Base-by-base conservation (phyloP, 2,329 filamentous ascomycete genomes). In the Mycosphaerella sp. region DNA sequence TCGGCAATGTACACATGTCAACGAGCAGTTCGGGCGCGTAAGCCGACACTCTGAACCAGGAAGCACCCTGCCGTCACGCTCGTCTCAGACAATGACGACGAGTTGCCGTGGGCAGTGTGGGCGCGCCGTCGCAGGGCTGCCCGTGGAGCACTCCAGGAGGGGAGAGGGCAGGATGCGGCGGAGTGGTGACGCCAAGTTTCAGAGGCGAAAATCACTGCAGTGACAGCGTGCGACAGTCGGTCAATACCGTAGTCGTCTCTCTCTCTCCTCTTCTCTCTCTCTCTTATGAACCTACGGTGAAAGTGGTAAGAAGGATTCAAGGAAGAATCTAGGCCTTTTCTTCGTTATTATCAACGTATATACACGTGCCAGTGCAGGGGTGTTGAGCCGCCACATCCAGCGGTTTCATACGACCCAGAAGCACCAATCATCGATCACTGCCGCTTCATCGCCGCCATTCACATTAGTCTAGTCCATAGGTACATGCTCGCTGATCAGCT, bases 1-100 rank as follows among this genome's bases (percentile, higher is more conserved):
- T 53, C 44, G 50, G 50, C 44, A 34, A 26, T 41, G 32, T 50
- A 54, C 53, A 51, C 46, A 49, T 55, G 47, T 32, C 49, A 44
- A 29, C 32, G 42, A 39, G 32, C 41, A 45, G 32, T 23, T 31
- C 42, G 41, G 32, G 31, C 49, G 42, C 26, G 26, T 42, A 41
- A 29, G 48, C 40, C 48, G 40, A 51, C 48, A 45, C 41, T 44
- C 31, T 39, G 38, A 39, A 14, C 10, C 48, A 51, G 48, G 21
- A 43, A 38, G 31, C 23, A 51, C 39, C 40, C 39, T 44, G 48
- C 31, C n/a, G 29, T 38, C 14, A 9, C 26, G 43, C 29, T 10
- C 6, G 14, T 44, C 36, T 45, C 48, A 51, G 40, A 14, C 41
- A 11, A 44, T 29, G 29, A 36, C 48, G 41, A 42, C 40, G 48